Conservation (phyloP, 208 protist genomes). For the Borovskyia barvae region DNA sequence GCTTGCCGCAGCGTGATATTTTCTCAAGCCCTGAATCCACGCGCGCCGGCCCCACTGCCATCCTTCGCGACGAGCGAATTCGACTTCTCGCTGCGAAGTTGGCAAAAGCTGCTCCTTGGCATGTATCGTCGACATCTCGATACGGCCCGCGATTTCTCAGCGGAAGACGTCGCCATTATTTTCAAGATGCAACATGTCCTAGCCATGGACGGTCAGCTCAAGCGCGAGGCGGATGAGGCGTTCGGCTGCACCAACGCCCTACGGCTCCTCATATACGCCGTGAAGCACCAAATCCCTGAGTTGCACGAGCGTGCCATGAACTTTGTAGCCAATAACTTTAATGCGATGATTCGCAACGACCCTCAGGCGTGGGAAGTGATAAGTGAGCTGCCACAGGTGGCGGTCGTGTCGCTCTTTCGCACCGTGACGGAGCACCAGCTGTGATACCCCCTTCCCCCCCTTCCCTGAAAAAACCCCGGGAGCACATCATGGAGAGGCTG, state of each 20-base stretch:
- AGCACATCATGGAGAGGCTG: too few relatives aligned
- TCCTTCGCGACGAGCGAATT: slow-evolving; percentile 59
- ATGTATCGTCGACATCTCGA: slow-evolving; percentile 84
- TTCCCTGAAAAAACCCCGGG: too few relatives aligned
- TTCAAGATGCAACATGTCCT: slow-evolving; percentile 81
- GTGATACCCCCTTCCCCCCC: too few relatives aligned
- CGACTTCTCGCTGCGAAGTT: slow-evolving; percentile 83
- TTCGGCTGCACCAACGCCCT: slow-evolving; percentile 69
- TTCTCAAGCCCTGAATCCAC: slow-evolving; percentile 62
- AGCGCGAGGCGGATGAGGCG: slow-evolving; percentile 79
- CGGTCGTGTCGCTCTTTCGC: slow-evolving; percentile 76
- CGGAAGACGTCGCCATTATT: slow-evolving; percentile 81
- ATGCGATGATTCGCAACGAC: slow-evolving; percentile 57
- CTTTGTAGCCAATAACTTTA: slow-evolving; percentile 71
- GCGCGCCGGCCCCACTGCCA: slow-evolving; percentile 42
- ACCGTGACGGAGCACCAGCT: slow-evolving; percentile 65
- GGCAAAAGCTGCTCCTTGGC: slow-evolving; percentile 70
- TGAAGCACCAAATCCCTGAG: slow-evolving; percentile 81
- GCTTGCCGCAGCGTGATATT: slow-evolving; percentile 82
- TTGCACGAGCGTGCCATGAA: slow-evolving; percentile 78
- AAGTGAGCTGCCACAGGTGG: slow-evolving; percentile 70
- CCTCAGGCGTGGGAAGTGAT: slow-evolving; percentile 86
- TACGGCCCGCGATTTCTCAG: slow-evolving; percentile 61
- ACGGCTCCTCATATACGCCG: slow-evolving; percentile 78
- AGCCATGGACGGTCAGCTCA: slow-evolving; percentile 85